Evolutionary conservation across 2,329 filamentous ascomycete species (phyloP), one percentile per base, ranked within the genome.

Genomic region (Lachnum nothofagi): DNA sequence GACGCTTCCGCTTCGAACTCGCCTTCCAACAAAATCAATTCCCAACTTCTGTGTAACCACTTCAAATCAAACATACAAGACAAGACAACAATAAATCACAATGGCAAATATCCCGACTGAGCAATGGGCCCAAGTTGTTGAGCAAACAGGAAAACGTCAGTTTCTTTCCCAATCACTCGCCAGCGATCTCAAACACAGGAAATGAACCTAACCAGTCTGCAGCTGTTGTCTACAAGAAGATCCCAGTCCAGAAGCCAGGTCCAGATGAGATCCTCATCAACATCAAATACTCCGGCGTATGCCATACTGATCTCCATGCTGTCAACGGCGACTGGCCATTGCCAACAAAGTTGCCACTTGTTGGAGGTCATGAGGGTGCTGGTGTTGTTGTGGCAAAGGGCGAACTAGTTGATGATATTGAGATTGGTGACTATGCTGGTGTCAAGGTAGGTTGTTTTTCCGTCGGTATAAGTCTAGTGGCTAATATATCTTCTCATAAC

Each of bases 201-300:
- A 29, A 12, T 20, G 7, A 17, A 46, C 5, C 48, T 53, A 16
- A 57, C 24, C 53, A 22, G 42, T 27, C 45, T n/a, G 17, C 54
- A 83, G 80, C 80, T 59, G 73, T 81, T 62, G 70, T 79, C 52
- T 88, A 85, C 78, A 90, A 88, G 74, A 78, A 85, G 72, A 91
- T 96, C 63, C 84, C 87, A 59, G 89, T 95, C 44, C 77, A 76
- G 55, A 80, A 83, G 68, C 91, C 91, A 33, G 88, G 84, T 19
- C 85, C 90, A 44, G 90, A 95, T 72, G 88, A 96, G 72, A 87
- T 95, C 59, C 85, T 96, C 57, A 75, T 95, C 72, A 91, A 94
- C 72, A 80, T 95, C 77, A 90, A 90, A 70, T 95, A 81, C 77
- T 87, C 85, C 23, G 89, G 89, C 66, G 89, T 95, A 60, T 95